A percentile compares a stretch with the other conserved stretches of the same genome.
These are phyloP conservation scores for Baorangia bicolor DNA, from an alignment of 768 basidiomycete species.

Conservation along the genomic window DNA sequence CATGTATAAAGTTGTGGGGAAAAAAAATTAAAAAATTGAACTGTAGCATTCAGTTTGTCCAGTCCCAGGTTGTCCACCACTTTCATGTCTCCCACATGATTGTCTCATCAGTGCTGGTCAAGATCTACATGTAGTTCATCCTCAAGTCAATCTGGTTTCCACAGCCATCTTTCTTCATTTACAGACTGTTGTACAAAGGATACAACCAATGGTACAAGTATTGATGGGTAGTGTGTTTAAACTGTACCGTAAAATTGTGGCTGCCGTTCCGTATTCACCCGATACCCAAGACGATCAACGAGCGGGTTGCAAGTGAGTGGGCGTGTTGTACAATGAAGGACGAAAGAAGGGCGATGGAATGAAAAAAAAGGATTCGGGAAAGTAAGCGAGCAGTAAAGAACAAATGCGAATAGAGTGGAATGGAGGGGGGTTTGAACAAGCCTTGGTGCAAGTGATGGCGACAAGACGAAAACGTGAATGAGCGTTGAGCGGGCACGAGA, in stretches of 20 bases:
- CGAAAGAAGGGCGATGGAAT: background rate
- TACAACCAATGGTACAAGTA: conserved; percentile 25
- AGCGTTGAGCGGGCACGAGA: background rate
- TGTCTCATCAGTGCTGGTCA: background rate
- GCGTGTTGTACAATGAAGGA: conserved; percentile 18
- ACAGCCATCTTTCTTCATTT: conserved; percentile 15
- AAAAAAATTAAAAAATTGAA: conserved; percentile 1
- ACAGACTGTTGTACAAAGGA: conserved; percentile 22
- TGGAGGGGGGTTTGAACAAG: conserved; percentile 3
- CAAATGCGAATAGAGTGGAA: background rate
- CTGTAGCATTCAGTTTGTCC: conserved; percentile 1
- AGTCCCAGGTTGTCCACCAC: background rate
- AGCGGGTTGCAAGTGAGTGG: background rate
- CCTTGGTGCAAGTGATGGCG: background rate
- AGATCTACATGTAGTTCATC: background rate
- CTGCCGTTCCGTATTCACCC: conserved; percentile 1
- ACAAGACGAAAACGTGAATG: background rate
- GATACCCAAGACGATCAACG: conserved; percentile 16
- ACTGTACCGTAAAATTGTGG: conserved; percentile 21
- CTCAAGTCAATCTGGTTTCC: background rate
- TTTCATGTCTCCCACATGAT: background rate
- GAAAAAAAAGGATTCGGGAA: background rate
- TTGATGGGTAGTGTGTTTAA: conserved; percentile 3
- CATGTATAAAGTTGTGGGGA: conserved; percentile 8
- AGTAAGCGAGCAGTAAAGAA: background rate